phyloP scores from a whole-genome alignment of 805 yeast species.

The Saccharomycopsis fermentans region DNA sequence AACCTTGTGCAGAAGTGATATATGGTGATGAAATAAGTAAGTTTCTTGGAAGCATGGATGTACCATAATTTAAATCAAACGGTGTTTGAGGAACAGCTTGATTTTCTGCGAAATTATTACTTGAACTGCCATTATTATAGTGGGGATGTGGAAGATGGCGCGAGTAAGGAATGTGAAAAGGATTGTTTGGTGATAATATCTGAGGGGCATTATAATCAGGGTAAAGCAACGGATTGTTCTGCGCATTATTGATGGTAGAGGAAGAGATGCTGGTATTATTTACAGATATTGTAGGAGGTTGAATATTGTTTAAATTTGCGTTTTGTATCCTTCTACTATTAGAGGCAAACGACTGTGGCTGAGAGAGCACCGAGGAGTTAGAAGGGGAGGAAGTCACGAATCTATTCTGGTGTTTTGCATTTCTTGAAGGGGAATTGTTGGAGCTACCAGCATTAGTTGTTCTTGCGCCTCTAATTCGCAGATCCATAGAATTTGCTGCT shows the following conservation, averaged over 20 bases:
- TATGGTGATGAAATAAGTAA: conserved; percentile 52
- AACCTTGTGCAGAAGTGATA: conserved; percentile 10
- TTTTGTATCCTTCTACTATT: neutral
- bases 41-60: conserved; percentile 54
- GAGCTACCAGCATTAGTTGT: neutral
- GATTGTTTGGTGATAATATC: neutral
- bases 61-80: conserved; percentile 48
- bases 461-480: neutral
- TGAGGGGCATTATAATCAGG: conserved; percentile 1
- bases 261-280: neutral
- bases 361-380: neutral
- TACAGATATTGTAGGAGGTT: neutral
- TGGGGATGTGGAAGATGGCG: conserved; percentile 1
- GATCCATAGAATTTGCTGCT: neutral
- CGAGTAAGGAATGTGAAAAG: neutral
- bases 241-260: neutral
- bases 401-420: neutral
- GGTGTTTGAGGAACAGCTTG: conserved; percentile 38
- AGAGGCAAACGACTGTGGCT: neutral
- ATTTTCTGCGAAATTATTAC: neutral
- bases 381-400: neutral
- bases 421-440: neutral
- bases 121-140: neutral
- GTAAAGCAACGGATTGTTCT: neutral
- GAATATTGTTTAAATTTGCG: neutral